These are phyloP conservation scores for Trametes cingulata DNA, from an alignment of 768 basidiomycete genomes.

Conservation along the genomic window DNA sequence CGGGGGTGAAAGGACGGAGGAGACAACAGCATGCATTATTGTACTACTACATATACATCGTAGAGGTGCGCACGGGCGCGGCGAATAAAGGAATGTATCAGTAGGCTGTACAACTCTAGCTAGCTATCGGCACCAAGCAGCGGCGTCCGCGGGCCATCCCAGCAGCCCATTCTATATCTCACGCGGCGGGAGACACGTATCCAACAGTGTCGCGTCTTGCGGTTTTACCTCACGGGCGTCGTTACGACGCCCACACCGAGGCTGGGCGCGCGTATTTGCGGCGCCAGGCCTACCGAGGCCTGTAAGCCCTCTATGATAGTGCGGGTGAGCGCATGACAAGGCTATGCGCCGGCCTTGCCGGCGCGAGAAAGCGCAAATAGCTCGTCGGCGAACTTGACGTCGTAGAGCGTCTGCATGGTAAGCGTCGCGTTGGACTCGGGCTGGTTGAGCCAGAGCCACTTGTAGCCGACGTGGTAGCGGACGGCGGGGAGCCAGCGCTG, in stretches of 20 bases:
- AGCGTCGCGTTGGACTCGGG: conserved; percentile 27
- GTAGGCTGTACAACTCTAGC: conserved; percentile 8
- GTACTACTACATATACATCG: conserved; percentile 15
- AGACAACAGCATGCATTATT: background rate
- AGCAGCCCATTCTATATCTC: too few species aligned
- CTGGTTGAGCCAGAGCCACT: conserved; percentile 53
- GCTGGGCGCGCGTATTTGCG: too few species aligned
- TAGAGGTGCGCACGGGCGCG: background rate
- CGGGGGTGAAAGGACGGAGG: background rate
- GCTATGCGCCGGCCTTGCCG: background rate
- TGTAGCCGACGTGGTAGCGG: conserved; percentile 47
- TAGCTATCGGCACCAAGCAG: background rate
- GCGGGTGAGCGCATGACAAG: background rate
- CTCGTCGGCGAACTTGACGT: conserved; percentile 46
- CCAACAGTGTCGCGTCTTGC: background rate
- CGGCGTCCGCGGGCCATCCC: background rate
- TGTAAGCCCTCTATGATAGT: background rate
- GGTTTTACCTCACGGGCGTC: too few species aligned
- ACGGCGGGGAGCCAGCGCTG: conserved; percentile 46
- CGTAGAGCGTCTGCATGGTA: conserved; percentile 35
- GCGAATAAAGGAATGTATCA: conserved; percentile 16
- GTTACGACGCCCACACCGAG: too few species aligned
- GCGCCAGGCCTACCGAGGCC: too few species aligned
- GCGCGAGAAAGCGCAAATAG: conserved; percentile 23
- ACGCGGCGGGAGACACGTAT: too few species aligned